A percentile compares a stretch with the other conserved stretches of the same genome.
Conservation (phyloP, 2,329 filamentous ascomycete genomes). For the Pleochaeta shiraiana region DNA sequence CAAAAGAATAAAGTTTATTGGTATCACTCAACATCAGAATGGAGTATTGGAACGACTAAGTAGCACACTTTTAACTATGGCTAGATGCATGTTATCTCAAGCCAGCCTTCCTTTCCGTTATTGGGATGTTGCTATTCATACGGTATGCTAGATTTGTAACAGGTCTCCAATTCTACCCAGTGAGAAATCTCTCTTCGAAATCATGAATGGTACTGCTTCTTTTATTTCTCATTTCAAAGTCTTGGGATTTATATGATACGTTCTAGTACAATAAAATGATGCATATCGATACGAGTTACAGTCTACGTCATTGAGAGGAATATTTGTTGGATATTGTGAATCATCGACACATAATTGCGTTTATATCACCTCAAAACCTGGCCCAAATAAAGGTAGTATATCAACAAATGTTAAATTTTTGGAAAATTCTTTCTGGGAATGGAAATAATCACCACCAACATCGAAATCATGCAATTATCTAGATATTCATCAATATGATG, state of each 20-base stretch:
- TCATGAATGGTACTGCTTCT: neutral
- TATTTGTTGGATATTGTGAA: neutral
- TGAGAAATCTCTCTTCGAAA: neutral
- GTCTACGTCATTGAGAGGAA: neutral
- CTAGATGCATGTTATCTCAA: neutral
- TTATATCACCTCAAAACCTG: neutral
- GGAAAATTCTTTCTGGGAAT: neutral
- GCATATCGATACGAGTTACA: neutral
- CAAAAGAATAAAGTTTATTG: neutral
- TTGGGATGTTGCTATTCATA: neutral
- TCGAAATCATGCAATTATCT: no score
- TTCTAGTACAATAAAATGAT: neutral
- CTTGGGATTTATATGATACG: neutral
- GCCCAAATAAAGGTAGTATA: neutral
- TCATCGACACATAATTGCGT: neutral
- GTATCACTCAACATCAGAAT: constrained; percentile 4
- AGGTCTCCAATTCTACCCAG: neutral
- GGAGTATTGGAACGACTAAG: neutral
- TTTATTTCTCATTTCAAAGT: neutral
- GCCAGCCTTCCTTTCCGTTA: neutral
- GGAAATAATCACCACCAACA: neutral
- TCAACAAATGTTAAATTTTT: neutral
- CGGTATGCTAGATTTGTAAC: neutral
- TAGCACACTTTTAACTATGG: neutral
- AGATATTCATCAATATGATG: neutral